A percentile compares a stretch with the other conserved stretches of the same genome.
These are phyloP conservation scores for Rauvolfia tetraphylla DNA, from an alignment of 257 asterid species.

Conservation along the genomic window DNA sequence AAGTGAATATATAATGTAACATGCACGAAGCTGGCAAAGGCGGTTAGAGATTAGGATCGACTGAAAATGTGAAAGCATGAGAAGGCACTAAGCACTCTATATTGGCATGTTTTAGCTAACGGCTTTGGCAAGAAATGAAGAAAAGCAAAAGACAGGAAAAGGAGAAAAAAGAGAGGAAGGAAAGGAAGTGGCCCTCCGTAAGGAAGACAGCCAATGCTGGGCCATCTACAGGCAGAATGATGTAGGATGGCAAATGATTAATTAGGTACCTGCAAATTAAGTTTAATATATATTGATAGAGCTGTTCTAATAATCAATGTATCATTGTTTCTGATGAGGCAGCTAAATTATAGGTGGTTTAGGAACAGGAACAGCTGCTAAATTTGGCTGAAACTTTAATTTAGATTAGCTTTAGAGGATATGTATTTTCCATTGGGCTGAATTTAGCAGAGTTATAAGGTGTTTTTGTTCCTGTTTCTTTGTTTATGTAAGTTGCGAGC, in stretches of 20 bases:
- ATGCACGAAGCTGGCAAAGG: conserved; percentile 18
- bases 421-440: conserved; percentile 37
- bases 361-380: conserved; percentile 85
- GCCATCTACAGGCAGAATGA: conserved; percentile 44
- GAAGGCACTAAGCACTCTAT: not conserved
- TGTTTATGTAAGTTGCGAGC: not conserved
- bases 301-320: conserved; percentile 25
- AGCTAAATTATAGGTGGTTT: conserved; percentile 20
- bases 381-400: conserved; percentile 51
- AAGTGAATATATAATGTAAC: not conserved
- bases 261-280: conserved; percentile 29
- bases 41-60: conserved; percentile 9
- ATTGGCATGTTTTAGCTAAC: conserved; percentile 4
- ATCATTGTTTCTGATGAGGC: conserved; percentile 9
- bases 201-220: conserved; percentile 53
- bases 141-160: conserved; percentile 24
- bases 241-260: conserved; percentile 35
- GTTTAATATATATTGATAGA: conserved; percentile 15
- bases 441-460: conserved; percentile 54
- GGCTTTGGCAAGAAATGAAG: not conserved
- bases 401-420: conserved; percentile 17
- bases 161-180: conserved; percentile 7
- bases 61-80: not conserved
- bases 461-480: conserved; percentile 64
- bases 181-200: conserved; percentile 35